Evolutionary conservation across 2,329 filamentous ascomycete species (phyloP), one percentile per base, ranked within the genome.

Genomic region (Exophiala xenobiotica): DNA sequence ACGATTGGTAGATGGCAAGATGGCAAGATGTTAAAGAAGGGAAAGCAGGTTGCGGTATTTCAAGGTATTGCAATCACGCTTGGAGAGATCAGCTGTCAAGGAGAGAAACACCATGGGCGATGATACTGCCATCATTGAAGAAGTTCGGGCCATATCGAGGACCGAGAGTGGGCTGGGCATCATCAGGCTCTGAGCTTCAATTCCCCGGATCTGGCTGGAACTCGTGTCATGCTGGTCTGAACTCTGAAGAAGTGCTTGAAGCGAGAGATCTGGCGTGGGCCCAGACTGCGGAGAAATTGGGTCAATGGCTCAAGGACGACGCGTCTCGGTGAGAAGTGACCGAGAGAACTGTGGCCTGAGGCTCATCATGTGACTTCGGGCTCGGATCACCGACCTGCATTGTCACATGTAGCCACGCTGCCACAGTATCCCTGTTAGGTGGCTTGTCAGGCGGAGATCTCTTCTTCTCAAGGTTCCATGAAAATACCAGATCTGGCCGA

Each of bases 131-230:
- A 26, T 46, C 5, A 26, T 24, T 37, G 29, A 38, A 20, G 27
- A 11, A 6, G 8, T 31, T 46, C 44, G 44, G 44, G 44, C 11
- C 44, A 46, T 46, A 16, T 46, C 23, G 19, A 46, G 11, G 44
- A 39, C 44, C 44, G 44, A 46, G 44, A 26, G 29, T 23, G 22
- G 19, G 14, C 31, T 26, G 31, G 44, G 44, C 26, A 14, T 39
- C 44, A 26, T 38, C 20, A 27, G n/a, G 44, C 24, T 14, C 20
- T 23, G 31, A 39, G 19, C 26, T 38, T 11, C n/a, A 35, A 4
- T 35, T 46, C 44, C 44, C 44, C 44, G 11, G 44, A 39, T 46
- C 44, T 37, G 31, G 44, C 44, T 46, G 44, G 6, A 16, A 46
- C n/a, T 14, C n/a, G n/a, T 35, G 31, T 9, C 4, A 16, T 7